A percentile compares a stretch with the other conserved stretches of the same genome.
phyloP scores from a whole-genome alignment of 345 rosid species.

The Anastatica hierochuntica region DNA sequence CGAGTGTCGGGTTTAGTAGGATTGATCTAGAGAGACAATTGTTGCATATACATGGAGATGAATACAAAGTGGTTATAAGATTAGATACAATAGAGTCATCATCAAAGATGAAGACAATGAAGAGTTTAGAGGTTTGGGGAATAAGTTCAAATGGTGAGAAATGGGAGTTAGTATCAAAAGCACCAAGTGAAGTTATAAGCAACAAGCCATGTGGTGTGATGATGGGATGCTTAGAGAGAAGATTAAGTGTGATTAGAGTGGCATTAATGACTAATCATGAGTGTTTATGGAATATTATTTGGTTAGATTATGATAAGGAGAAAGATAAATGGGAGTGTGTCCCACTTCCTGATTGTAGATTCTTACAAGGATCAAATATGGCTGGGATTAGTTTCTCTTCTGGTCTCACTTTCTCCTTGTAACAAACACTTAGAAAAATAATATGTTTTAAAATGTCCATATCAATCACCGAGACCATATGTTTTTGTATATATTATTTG shows the following conservation, averaged over 20 bases:
- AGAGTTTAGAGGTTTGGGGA: slow-evolving; percentile 42
- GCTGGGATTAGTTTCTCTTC: slow-evolving; percentile 64
- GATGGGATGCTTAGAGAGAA: slow-evolving; percentile 62
- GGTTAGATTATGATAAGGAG: slow-evolving; percentile 40
- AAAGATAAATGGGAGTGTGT: slow-evolving; percentile 36
- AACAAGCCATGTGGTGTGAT: slow-evolving; percentile 42
- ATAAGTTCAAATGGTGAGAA: slow-evolving; percentile 21
- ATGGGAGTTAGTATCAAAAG: slow-evolving; percentile 42
- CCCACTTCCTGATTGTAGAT: slow-evolving; percentile 40
- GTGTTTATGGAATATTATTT: slow-evolving; percentile 50
- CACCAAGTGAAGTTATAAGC: slow-evolving; percentile 32
- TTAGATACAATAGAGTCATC: slow-evolving; percentile 13
- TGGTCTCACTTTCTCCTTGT: slow-evolving; percentile 43
- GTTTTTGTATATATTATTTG: slow-evolving; percentile 4
- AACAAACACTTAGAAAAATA: not conserved
- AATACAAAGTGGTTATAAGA: slow-evolving; percentile 40
- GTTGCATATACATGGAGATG: slow-evolving; percentile 54
- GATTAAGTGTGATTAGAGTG: slow-evolving; percentile 35
- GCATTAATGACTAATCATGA: slow-evolving; percentile 47
- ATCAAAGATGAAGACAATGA: slow-evolving; percentile 12
- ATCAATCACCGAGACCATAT: slow-evolving; percentile 19
- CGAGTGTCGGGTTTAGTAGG: slow-evolving; percentile 17
- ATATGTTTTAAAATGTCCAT: slow-evolving; percentile 11
- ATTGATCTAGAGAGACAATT: slow-evolving; percentile 17
- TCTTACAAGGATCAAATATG: slow-evolving; percentile 60